A percentile compares a stretch with the other conserved stretches of the same genome.
phyloP scores from a whole-genome alignment of 2,329 filamentous ascomycete genomes.

The Laburnicola sp. region DNA sequence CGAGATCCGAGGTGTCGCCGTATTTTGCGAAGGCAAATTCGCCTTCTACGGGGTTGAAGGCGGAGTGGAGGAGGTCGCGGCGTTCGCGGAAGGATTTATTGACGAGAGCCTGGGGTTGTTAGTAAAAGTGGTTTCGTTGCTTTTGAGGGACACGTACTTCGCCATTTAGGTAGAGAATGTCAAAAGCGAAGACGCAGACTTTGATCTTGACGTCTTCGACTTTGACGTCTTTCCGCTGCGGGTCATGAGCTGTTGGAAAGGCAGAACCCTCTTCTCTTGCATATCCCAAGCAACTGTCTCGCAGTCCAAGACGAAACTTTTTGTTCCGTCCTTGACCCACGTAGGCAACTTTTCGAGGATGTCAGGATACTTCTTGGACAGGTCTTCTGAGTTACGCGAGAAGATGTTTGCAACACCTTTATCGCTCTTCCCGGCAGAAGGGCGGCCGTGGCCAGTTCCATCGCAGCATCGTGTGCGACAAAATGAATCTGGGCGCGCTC shows the following conservation, averaged over 20 bases:
- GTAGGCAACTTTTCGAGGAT: slow-evolving; percentile 82
- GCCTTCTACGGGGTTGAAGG: slow-evolving; percentile 79
- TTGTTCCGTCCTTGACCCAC: slow-evolving; percentile 88
- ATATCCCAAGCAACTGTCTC: slow-evolving; percentile 97
- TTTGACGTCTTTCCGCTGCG: slow-evolving; percentile 94
- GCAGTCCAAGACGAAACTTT: slow-evolving; percentile 97
- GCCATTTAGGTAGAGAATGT: slow-evolving; percentile 90
- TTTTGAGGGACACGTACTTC: slow-evolving; percentile 54
- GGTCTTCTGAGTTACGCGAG: slow-evolving; percentile 93
- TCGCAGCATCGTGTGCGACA: slow-evolving; percentile 75
- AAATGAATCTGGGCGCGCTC: slow-evolving; percentile 99
- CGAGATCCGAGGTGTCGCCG: slow-evolving; percentile 84
- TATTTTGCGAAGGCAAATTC: slow-evolving; percentile 89
- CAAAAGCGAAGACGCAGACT: slow-evolving; percentile 96
- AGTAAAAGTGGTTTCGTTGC: slow-evolving; percentile 12
- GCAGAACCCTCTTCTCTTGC: slow-evolving; percentile 90
- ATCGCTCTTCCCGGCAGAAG: slow-evolving; percentile 66
- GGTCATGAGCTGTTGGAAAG: slow-evolving; percentile 98
- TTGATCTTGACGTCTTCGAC: slow-evolving; percentile 94
- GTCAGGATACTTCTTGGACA: slow-evolving; percentile 97
- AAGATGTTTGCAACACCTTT: slow-evolving; percentile 89
- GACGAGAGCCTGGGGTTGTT: slow-evolving; percentile 65
- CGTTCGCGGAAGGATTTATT: slow-evolving; percentile 84
- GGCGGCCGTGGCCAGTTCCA: slow-evolving; percentile 63
- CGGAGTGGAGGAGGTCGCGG: slow-evolving; percentile 70